Conservation (phyloP, 1,284 basidiomycete species). For the Ceratobasidium sp. region DNA sequence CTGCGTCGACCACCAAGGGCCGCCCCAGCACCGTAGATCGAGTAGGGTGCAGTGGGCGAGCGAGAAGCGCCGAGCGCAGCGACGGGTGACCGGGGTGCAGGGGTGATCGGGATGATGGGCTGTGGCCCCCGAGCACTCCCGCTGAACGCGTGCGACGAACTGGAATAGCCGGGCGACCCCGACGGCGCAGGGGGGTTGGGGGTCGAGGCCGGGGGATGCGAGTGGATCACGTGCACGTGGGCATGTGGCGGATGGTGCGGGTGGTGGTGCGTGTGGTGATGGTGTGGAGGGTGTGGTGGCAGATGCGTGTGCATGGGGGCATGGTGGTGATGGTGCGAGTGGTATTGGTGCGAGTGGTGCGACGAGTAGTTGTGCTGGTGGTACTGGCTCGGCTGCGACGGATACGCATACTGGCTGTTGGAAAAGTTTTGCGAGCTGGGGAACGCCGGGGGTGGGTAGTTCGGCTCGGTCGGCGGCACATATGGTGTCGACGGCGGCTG, state of each 20-base stretch:
- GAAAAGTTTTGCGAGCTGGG: too few relatives aligned
- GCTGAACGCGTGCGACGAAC: slow-evolving; percentile 26
- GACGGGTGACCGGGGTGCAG: slow-evolving; percentile 27
- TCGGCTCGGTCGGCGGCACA: slow-evolving; percentile 1
- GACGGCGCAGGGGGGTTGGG: slow-evolving; percentile 9
- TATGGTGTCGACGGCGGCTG: not conserved
- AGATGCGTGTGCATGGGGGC: not conserved
- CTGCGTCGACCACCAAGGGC: not conserved
- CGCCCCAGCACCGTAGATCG: slow-evolving; percentile 24
- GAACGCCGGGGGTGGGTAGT: not conserved
- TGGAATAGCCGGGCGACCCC: slow-evolving; percentile 5
- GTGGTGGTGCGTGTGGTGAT: slow-evolving; percentile 12
- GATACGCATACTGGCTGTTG: not conserved
- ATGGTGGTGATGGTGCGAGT: slow-evolving; percentile 21
- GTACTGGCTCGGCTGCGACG: slow-evolving; percentile 5
- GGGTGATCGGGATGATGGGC: slow-evolving; percentile 27
- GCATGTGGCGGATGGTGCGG: slow-evolving; percentile 2
- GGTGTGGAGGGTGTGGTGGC: not conserved
- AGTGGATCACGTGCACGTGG: slow-evolving; percentile 30
- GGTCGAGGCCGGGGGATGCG: slow-evolving; percentile 6
- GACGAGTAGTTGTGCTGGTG: slow-evolving; percentile 17
- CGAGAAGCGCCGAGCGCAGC: not conserved
- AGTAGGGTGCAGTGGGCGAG: slow-evolving; percentile 14
- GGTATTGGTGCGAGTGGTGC: slow-evolving; percentile 10
- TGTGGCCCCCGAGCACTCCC: slow-evolving; percentile 13